Conservation (phyloP, 495 filamentous ascomycete species). For the Cercophora samala region DNA sequence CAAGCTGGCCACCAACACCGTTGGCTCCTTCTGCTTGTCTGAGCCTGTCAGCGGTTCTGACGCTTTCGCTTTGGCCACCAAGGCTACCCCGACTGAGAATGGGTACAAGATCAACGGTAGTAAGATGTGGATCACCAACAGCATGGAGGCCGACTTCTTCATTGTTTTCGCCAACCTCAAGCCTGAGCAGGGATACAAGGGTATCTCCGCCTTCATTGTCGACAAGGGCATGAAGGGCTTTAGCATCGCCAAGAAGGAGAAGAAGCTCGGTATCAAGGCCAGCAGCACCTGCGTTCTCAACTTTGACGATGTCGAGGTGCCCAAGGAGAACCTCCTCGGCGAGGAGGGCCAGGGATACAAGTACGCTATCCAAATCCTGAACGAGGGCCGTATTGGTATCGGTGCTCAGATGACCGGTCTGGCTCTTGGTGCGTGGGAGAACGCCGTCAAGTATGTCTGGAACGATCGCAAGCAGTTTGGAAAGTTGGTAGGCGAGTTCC, state of each 20-base stretch:
- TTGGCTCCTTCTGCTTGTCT: constrained; percentile 94
- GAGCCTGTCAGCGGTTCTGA: constrained; percentile 93
- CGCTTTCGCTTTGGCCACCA: constrained; percentile 90
- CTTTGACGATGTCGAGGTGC: constrained; percentile 95
- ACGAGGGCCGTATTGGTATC: constrained; percentile 97
- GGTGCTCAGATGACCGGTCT: constrained; percentile 98
- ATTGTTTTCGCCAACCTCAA: constrained; percentile 97
- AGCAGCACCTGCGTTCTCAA: constrained; percentile 95
- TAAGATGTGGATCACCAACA: constrained; percentile 99
- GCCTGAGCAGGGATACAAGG: constrained; percentile 83
- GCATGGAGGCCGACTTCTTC: constrained; percentile 89
- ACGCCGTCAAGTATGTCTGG: constrained; percentile 82
- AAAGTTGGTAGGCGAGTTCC: constrained; percentile 87
- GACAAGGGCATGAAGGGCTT: constrained; percentile 89
- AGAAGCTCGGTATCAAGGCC: constrained; percentile 95
- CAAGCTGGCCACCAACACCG: constrained; percentile 78
- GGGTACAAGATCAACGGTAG: constrained; percentile 83
- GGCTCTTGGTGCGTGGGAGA: constrained; percentile 92
- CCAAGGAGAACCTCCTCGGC: constrained; percentile 79
- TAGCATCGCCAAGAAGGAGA: constrained; percentile 97
- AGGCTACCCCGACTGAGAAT: constrained; percentile 67
- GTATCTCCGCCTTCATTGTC: constrained; percentile 93
- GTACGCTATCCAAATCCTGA: constrained; percentile 92
- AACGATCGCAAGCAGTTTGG: constrained; percentile 99
- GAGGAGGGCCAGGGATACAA: constrained; percentile 92